phyloP scores from a whole-genome alignment of 495 filamentous ascomycete genomes.

The Haplographium delicatum region DNA sequence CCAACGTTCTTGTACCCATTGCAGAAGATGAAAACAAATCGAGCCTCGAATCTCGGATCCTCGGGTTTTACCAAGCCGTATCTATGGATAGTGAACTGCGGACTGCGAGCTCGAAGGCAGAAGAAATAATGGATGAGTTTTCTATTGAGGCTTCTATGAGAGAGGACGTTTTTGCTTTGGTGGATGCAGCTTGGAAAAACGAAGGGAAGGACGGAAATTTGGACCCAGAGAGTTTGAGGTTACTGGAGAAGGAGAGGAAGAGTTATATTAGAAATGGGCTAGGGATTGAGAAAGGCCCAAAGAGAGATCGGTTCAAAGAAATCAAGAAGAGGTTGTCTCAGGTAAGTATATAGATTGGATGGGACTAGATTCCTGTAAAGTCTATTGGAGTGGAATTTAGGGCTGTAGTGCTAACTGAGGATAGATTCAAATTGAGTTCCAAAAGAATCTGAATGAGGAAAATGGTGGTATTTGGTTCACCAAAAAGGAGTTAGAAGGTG shows the following conservation, averaged over 20 bases:
- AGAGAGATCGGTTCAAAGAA: conserved; percentile 58
- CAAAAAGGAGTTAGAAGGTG: conserved; percentile 51
- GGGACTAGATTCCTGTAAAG: too few species aligned
- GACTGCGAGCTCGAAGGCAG: conserved; percentile 54
- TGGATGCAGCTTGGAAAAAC: conserved; percentile 47
- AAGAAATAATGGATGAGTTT: conserved; percentile 56
- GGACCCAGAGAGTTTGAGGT: conserved; percentile 42
- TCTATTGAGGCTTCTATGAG: conserved; percentile 55
- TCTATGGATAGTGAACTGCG: conserved; percentile 63
- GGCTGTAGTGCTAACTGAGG: not conserved
- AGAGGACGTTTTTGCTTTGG: conserved; percentile 54
- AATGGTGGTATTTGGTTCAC: conserved; percentile 57
- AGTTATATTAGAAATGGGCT: conserved; percentile 53
- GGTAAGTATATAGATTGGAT: conserved; percentile 1
- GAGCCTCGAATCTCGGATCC: conserved; percentile 53
- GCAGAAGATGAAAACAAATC: conserved; percentile 62
- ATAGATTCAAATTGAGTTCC: conserved; percentile 49
- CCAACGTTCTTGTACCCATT: conserved; percentile 57
- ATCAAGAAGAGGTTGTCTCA: conserved; percentile 56
- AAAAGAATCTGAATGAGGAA: conserved; percentile 59
- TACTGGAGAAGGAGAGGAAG: conserved; percentile 55
- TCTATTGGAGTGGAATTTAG: not conserved
- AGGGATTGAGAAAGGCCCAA: conserved; percentile 43
- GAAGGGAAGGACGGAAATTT: conserved; percentile 25
- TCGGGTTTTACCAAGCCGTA: conserved; percentile 78